A percentile compares a stretch with the other conserved stretches of the same genome.
phyloP scores from a whole-genome alignment of 148 eudicot species.

The Linanthus parryae region DNA sequence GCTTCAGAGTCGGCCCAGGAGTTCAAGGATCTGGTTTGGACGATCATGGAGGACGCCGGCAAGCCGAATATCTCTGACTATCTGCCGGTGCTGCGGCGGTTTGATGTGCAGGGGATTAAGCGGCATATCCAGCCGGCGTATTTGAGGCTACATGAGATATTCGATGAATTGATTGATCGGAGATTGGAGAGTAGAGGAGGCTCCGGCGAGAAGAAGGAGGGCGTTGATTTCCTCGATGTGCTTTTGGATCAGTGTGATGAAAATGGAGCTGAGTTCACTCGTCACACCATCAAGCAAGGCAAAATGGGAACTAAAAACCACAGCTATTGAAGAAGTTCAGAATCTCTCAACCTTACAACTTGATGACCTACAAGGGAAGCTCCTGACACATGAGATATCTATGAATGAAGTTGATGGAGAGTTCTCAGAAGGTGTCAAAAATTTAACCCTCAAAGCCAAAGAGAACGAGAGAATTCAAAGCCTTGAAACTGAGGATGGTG shows the following conservation, averaged over 20 bases:
- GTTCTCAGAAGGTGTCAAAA: no score
- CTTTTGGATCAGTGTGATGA: neutral
- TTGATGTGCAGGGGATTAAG: conserved; percentile 6
- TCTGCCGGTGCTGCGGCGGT: neutral
- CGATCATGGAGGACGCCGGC: neutral
- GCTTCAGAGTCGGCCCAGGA: conserved; percentile 1
- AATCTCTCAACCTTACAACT: no score
- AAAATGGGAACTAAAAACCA: no score
- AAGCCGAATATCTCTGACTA: neutral
- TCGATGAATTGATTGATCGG: neutral
- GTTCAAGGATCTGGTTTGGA: conserved; percentile 1
- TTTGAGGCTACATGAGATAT: conserved; percentile 3
- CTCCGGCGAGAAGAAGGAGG: neutral
- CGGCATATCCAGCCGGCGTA: neutral
- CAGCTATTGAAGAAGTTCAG: no score
- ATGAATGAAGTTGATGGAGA: no score
- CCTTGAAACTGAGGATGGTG: no score
- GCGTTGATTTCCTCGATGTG: conserved; percentile 4
- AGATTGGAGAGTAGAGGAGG: conserved; percentile 4
- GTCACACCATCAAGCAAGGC: conserved; percentile 6
- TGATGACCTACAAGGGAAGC: no score
- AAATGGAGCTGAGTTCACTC: conserved; percentile 4
- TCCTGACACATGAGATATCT: no score
- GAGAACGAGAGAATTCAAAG: no score
- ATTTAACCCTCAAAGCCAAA: no score